phyloP scores from a whole-genome alignment of 208 protist species.

The Leishmania tarentolae region DNA sequence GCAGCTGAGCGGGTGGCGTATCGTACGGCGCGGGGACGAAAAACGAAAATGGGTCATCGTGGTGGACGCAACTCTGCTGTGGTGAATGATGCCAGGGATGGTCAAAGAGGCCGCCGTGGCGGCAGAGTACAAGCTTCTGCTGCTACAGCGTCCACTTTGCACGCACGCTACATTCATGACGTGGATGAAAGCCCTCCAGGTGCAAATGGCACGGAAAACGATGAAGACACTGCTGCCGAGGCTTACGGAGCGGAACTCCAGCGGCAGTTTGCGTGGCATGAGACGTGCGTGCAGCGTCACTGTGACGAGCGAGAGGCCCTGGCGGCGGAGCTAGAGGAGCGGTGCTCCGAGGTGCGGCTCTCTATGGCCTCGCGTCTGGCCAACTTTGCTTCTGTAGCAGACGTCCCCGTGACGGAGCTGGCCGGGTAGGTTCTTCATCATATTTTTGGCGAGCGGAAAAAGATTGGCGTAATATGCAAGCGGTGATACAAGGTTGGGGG shows the following conservation, averaged over 20 bases:
- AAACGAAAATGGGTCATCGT: not conserved
- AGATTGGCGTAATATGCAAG: not conserved
- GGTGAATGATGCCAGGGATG: not conserved
- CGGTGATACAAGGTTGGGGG: not conserved
- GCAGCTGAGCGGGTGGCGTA: constrained; percentile 23
- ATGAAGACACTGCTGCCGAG: not conserved
- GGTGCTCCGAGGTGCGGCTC: constrained; percentile 36
- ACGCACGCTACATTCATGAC: not conserved
- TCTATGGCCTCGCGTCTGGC: constrained; percentile 36
- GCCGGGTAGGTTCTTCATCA: not conserved
- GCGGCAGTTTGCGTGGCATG: constrained; percentile 32
- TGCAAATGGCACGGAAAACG: too few species aligned
- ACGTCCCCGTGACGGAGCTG: constrained; percentile 25
- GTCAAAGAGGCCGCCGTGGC: not conserved
- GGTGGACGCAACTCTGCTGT: not conserved
- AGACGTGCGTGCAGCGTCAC: constrained; percentile 30
- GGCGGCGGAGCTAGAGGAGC: constrained; percentile 34
- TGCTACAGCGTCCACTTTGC: not conserved
- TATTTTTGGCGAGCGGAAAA: not conserved
- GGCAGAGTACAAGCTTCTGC: not conserved
- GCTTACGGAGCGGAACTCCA: constrained; percentile 12
- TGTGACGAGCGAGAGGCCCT: constrained; percentile 38
- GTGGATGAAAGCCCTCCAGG: not conserved
- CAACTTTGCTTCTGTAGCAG: constrained; percentile 32
- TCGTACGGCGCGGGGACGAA: constrained; percentile 4